Conservation (phyloP, 257 asterid species). For the Verbascum thapsus region DNA sequence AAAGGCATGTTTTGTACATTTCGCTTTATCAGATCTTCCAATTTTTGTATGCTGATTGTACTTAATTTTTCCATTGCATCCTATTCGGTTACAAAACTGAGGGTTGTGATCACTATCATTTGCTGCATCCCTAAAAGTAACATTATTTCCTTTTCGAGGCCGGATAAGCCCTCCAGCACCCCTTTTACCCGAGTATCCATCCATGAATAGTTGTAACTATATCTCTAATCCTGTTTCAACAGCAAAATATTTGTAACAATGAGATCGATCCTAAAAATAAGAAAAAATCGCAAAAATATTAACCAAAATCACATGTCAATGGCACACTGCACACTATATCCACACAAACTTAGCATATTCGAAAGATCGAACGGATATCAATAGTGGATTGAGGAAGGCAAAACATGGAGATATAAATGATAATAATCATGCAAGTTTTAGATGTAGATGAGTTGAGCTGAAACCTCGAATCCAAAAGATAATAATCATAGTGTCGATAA, state of each 20-base stretch:
- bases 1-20: constrained; percentile 41
- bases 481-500: background rate
- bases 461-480: background rate
- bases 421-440: background rate
- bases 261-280: background rate
- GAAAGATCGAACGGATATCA: background rate
- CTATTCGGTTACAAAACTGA: constrained; percentile 74
- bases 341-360: background rate
- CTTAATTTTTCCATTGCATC: constrained; percentile 79
- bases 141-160: constrained; percentile 43
- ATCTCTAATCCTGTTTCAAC: constrained; percentile 30
- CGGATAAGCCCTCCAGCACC: constrained; percentile 34
- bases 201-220: constrained; percentile 39
- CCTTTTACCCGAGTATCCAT: constrained; percentile 51
- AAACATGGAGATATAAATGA: constrained; percentile 5
- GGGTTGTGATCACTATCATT: constrained; percentile 42
- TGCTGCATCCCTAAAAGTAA: constrained; percentile 38
- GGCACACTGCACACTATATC: background rate
- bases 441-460: constrained; percentile 4
- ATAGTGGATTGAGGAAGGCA: background rate
- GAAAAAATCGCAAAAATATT: background rate
- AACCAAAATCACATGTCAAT: background rate
- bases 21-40: constrained; percentile 49
- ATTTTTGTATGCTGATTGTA: constrained; percentile 35
- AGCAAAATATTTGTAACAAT: constrained; percentile 22